phyloP scores from a whole-genome alignment of 306 rosid genomes.

The Carpinus fangiana region DNA sequence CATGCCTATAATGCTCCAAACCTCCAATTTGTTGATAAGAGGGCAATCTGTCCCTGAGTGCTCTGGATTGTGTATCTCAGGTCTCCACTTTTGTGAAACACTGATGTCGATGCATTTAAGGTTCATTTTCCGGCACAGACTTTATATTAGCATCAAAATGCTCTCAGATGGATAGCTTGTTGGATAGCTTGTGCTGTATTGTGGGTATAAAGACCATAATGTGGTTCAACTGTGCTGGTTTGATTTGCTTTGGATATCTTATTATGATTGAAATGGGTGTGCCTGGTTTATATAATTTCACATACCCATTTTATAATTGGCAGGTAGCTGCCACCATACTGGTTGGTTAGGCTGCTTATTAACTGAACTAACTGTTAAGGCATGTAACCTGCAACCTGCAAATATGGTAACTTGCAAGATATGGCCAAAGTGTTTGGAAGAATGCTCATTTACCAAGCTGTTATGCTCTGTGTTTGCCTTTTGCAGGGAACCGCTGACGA shows the following conservation, averaged over 20 bases:
- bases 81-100: background rate
- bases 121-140: background rate
- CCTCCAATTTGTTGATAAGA: background rate
- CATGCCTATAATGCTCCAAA: background rate
- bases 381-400: background rate
- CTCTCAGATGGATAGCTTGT: background rate
- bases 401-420: conserved; percentile 2
- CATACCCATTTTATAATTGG: conserved; percentile 3
- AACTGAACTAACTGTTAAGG: background rate
- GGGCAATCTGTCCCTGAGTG: background rate
- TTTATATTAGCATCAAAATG: background rate
- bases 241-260: background rate
- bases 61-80: background rate
- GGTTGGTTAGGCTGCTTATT: background rate
- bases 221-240: background rate
- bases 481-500: conserved; percentile 82
- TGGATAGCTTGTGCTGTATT: background rate
- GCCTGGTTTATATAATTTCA: conserved; percentile 9
- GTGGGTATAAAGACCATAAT: background rate
- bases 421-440: conserved; percentile 20
- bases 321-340: conserved; percentile 1
- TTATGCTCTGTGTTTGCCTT: conserved; percentile 32
- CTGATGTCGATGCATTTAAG: background rate
- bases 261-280: conserved; percentile 12
- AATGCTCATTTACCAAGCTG: conserved; percentile 19